These are phyloP conservation scores for Oemleria cerasiformis DNA, from an alignment of 306 rosid genomes.

Conservation along the genomic window DNA sequence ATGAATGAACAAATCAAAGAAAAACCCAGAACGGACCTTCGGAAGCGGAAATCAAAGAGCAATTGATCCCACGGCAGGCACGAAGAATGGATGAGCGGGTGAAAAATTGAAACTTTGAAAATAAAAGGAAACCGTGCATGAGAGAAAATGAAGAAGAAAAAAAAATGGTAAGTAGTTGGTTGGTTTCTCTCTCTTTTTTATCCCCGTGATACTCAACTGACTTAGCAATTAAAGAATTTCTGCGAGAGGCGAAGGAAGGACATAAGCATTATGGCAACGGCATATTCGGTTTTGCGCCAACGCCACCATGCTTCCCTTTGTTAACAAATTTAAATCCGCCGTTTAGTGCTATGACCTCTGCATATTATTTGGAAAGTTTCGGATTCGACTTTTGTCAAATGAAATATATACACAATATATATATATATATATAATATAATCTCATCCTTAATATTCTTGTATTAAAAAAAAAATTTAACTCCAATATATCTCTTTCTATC, in stretches of 20 bases:
- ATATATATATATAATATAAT: too few relatives aligned
- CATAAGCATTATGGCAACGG: constrained; percentile 10
- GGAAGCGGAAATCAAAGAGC: constrained; percentile 6
- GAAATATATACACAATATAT: too few relatives aligned
- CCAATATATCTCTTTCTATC: too few relatives aligned
- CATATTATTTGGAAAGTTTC: too few relatives aligned
- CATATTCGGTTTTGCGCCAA: constrained; percentile 19
- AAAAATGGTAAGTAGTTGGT: not conserved
- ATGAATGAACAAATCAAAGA: not conserved
- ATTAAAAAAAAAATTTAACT: too few relatives aligned
- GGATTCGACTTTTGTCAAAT: too few relatives aligned
- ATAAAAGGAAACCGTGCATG: not conserved
- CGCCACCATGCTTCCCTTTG: too few relatives aligned
- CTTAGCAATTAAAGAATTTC: constrained; percentile 45
- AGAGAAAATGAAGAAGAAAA: not conserved
- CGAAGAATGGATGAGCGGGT: not conserved
- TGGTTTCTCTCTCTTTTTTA: not conserved
- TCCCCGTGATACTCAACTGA: constrained; percentile 3
- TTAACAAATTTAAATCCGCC: too few relatives aligned
- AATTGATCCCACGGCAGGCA: constrained; percentile 7
- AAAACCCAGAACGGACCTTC: not conserved
- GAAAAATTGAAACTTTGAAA: not conserved
- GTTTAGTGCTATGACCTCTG: too few relatives aligned
- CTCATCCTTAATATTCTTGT: too few relatives aligned
- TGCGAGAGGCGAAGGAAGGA: constrained; percentile 21